Percentiles rank a stretch among this genome's conserved stretches.
phyloP scores from a whole-genome alignment of 2,329 filamentous ascomycete genomes.

The Penicillium sp. region DNA sequence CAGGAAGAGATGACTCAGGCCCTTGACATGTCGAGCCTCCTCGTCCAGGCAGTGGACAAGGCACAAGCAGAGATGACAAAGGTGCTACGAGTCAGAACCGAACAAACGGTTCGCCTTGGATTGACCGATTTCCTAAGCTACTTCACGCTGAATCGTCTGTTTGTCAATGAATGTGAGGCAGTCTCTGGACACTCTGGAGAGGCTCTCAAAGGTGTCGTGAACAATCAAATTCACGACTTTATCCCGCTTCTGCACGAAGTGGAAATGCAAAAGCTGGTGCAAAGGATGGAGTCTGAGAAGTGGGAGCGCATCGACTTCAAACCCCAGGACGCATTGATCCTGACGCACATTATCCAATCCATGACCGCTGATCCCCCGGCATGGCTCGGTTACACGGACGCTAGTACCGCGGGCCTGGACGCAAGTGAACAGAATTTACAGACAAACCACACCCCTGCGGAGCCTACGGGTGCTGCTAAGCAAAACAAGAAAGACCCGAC shows the following conservation, averaged over 20 bases:
- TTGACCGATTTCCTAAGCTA: slow-evolving; percentile 58
- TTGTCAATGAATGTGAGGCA: slow-evolving; percentile 64
- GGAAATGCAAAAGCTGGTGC: slow-evolving; percentile 54
- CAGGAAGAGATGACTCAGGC: slow-evolving; percentile 61
- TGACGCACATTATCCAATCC: slow-evolving; percentile 53
- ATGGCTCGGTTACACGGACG: slow-evolving; percentile 45
- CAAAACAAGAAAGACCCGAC: slow-evolving; percentile 4
- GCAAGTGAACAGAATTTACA: slow-evolving; percentile 61
- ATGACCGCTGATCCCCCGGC: slow-evolving; percentile 55
- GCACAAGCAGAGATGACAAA: slow-evolving; percentile 61
- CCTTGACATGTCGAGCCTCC: slow-evolving; percentile 60
- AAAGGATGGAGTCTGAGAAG: slow-evolving; percentile 57
- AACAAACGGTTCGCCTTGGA: slow-evolving; percentile 53
- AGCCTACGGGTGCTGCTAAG: slow-evolving; percentile 1
- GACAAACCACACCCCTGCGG: slow-evolving; percentile 27
- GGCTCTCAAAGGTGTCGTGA: slow-evolving; percentile 57
- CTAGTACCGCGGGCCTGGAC: slow-evolving; percentile 36
- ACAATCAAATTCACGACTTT: slow-evolving; percentile 61
- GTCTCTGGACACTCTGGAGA: slow-evolving; percentile 59
- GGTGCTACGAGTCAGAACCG: slow-evolving; percentile 60
- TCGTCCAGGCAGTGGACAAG: slow-evolving; percentile 63
- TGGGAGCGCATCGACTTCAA: slow-evolving; percentile 64
- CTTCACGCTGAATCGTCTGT: slow-evolving; percentile 59
- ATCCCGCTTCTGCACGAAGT: slow-evolving; percentile 54
- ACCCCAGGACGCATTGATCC: slow-evolving; percentile 42